Conservation (phyloP, 1,284 basidiomycete species). For the Malassezia equina region DNA sequence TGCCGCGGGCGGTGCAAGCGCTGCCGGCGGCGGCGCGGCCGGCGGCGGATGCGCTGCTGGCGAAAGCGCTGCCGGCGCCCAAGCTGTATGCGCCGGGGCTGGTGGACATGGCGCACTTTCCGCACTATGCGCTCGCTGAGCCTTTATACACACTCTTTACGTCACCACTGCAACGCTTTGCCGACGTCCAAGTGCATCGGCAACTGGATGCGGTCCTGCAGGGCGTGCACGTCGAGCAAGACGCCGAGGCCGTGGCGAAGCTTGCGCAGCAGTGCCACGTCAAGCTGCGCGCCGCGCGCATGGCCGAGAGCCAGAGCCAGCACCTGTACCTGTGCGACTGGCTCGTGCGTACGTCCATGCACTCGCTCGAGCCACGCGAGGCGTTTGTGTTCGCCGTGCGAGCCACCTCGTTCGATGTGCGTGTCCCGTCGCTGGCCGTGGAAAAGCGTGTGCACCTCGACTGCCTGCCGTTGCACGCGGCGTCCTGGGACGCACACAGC, state of each 20-base stretch:
- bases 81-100: constrained; percentile 98
- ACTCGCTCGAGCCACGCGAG: constrained; percentile 35
- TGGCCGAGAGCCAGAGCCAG: constrained; percentile 90
- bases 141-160: constrained; percentile 97
- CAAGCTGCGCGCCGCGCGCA: constrained; percentile 74
- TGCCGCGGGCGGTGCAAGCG: constrained; percentile 71
- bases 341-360: neutral
- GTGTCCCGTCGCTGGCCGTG: constrained; percentile 85
- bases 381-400: constrained; percentile 87
- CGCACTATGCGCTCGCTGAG: constrained; percentile 78
- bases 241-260: constrained; percentile 91
- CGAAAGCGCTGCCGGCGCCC: constrained; percentile 79
- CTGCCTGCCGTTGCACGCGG: constrained; percentile 80
- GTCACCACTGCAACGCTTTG: constrained; percentile 55
- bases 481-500: constrained; percentile 82
- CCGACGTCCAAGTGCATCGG: constrained; percentile 89
- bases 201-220: constrained; percentile 74
- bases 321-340: constrained; percentile 91
- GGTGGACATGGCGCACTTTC: constrained; percentile 96
- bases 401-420: constrained; percentile 89
- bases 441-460: constrained; percentile 98
- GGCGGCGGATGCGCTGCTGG: constrained; percentile 68
- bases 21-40: constrained; percentile 56
- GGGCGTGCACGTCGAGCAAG: constrained; percentile 58
- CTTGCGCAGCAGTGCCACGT: constrained; percentile 66